phyloP scores from a whole-genome alignment of 495 filamentous ascomycete species.

The Corynascus novoguineensis region DNA sequence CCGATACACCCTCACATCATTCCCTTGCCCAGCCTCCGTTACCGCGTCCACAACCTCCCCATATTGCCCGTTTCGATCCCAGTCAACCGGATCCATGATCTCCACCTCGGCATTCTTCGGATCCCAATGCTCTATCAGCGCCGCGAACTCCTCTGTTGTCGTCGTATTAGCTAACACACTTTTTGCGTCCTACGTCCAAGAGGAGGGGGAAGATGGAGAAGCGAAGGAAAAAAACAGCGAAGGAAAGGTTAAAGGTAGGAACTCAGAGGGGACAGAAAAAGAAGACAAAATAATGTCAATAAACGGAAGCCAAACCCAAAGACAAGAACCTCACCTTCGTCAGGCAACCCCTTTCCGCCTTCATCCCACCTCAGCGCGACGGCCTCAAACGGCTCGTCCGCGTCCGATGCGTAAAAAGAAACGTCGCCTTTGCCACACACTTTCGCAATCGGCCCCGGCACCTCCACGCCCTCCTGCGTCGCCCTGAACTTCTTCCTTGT shows the following conservation, averaged over 20 bases:
- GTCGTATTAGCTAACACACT: no score
- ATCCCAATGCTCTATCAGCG: constrained; percentile 48
- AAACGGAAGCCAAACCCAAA: no score
- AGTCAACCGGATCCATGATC: constrained; percentile 52
- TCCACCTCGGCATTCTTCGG: constrained; percentile 47
- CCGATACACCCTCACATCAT: constrained; percentile 67
- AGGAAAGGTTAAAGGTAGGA: no score
- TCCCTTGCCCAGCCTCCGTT: constrained; percentile 49
- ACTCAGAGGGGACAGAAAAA: constrained; percentile 6
- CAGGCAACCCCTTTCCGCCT: constrained; percentile 50
- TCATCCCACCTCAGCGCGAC: constrained; percentile 63
- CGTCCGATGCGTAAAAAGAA: constrained; percentile 71
- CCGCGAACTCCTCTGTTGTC: constrained; percentile 51
- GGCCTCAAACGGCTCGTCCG: constrained; percentile 77
- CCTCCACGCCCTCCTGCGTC: constrained; percentile 42
- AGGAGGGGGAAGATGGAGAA: no score
- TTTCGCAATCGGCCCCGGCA: constrained; percentile 54
- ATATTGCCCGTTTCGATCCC: constrained; percentile 58
- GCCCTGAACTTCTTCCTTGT: constrained; percentile 38
- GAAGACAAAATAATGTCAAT: constrained; percentile 7
- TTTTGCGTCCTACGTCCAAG: no score
- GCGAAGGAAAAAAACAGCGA: no score
- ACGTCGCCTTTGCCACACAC: constrained; percentile 42
- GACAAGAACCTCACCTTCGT: constrained; percentile 48
- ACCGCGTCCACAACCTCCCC: constrained; percentile 53